These are phyloP conservation scores for Saposhnikovia divaricata DNA, from an alignment of 129 eudicot genomes.

Conservation along the genomic window DNA sequence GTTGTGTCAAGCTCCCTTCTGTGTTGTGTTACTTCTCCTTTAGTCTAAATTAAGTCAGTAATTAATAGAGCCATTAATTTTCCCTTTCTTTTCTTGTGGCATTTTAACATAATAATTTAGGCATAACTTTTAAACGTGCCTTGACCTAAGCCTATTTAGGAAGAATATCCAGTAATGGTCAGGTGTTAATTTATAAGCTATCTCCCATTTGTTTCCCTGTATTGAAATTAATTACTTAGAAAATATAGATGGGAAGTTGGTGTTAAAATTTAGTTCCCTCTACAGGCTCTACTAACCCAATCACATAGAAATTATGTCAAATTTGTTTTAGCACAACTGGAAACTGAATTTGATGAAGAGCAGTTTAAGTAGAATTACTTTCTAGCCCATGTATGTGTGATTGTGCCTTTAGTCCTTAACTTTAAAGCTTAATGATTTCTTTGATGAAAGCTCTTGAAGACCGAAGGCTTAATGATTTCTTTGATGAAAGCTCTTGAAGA, in stretches of 20 bases:
- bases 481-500: neutral
- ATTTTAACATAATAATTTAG: neutral
- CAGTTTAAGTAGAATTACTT: neutral
- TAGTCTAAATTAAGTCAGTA: neutral
- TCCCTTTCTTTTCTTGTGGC: neutral
- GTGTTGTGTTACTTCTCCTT: neutral
- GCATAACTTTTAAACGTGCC: neutral
- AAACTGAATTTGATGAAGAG: neutral
- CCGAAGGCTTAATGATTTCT: too few relatives aligned
- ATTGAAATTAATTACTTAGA: neutral
- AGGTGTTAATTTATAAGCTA: neutral
- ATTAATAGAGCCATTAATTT: neutral
- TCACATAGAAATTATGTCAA: neutral
- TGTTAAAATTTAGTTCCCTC: neutral
- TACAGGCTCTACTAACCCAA: neutral
- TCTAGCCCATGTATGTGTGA: neutral
- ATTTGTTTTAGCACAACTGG: neutral
- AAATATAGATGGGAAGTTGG: neutral
- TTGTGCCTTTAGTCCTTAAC: too few relatives aligned
- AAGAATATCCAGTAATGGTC: neutral
- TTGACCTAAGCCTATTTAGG: neutral
- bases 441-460: too few relatives aligned
- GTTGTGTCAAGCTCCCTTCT: neutral
- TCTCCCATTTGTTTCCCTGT: neutral
- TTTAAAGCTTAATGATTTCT: neutral